A percentile compares a stretch with the other conserved stretches of the same genome.
Evolutionary conservation across 2,329 filamentous ascomycete species (phyloP).

Genomic region (Daldinia sp.): DNA sequence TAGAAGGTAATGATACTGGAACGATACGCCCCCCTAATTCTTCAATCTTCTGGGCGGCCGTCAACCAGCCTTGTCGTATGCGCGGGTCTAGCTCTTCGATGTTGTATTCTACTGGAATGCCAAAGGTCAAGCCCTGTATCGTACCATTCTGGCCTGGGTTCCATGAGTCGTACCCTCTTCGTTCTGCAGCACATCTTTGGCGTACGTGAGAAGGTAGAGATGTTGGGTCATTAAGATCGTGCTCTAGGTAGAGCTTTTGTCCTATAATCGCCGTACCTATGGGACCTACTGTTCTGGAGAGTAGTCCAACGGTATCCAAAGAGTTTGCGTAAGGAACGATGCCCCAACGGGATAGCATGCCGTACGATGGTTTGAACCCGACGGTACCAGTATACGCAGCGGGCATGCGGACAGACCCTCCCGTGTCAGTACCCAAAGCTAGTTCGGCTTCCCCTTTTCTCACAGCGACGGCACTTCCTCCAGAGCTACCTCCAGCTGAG

Average conservation of each 20-base stretch:
- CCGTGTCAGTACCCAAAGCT: conserved; percentile 92
- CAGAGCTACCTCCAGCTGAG: conserved; percentile 90
- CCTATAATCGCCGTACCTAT: conserved; percentile 68
- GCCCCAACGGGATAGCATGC: conserved; percentile 85
- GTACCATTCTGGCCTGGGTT: conserved; percentile 34
- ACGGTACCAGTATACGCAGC: conserved; percentile 87
- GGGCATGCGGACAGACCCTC: conserved; percentile 87
- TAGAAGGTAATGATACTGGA: conserved; percentile 84
- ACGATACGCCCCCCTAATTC: conserved; percentile 77
- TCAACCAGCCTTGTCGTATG: conserved; percentile 78
- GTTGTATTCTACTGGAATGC: conserved; percentile 84
- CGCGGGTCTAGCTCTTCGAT: conserved; percentile 79
- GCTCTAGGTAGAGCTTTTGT: conserved; percentile 59
- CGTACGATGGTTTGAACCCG: conserved; percentile 94
- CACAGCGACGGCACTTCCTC: conserved; percentile 91
- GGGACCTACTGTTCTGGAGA: conserved; percentile 67
- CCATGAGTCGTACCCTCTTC: conserved; percentile 46
- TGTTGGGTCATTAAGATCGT: conserved; percentile 81
- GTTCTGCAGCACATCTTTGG: conserved; percentile 55
- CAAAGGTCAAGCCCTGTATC: conserved; percentile 60
- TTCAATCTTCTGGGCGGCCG: conserved; percentile 70
- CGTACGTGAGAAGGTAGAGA: conserved; percentile 71
- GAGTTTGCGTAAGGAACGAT: conserved; percentile 94
- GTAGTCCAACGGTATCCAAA: conserved; percentile 86
- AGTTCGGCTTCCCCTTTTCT: conserved; percentile 67